A percentile compares a stretch with the other conserved stretches of the same genome.
phyloP scores from a whole-genome alignment of 208 protist species.

The Leishmania turanica region DNA sequence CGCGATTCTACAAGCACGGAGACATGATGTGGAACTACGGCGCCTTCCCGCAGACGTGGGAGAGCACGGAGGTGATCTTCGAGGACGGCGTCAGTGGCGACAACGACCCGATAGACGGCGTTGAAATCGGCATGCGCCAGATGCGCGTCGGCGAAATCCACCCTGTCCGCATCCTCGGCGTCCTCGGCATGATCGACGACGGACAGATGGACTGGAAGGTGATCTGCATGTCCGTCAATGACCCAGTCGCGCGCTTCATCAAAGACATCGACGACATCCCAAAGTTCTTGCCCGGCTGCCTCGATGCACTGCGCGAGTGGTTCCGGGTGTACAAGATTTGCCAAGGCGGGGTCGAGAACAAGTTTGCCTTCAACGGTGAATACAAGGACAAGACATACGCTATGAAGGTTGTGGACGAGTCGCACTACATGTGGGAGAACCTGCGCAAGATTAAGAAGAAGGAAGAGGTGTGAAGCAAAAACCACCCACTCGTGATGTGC shows the following conservation, averaged over 20 bases:
- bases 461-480: constrained; percentile 59
- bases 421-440: constrained; percentile 93
- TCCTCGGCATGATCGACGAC: constrained; percentile 95
- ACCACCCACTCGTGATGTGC: background rate
- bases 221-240: constrained; percentile 90
- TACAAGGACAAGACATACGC: constrained; percentile 89
- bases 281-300: constrained; percentile 88
- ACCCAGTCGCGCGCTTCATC: constrained; percentile 89
- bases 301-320: constrained; percentile 90
- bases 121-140: constrained; percentile 91
- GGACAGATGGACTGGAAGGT: constrained; percentile 97
- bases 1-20: constrained; percentile 96
- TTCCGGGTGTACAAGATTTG: constrained; percentile 94
- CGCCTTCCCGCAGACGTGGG: constrained; percentile 96
- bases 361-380: constrained; percentile 91
- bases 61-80: constrained; percentile 91
- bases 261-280: constrained; percentile 91
- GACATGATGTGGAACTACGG: constrained; percentile 98
- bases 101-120: constrained; percentile 92
- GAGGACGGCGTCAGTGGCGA: constrained; percentile 86
- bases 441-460: constrained; percentile 88
- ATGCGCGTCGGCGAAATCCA: constrained; percentile 83
- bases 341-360: constrained; percentile 91
- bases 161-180: constrained; percentile 90
- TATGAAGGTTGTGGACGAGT: constrained; percentile 89